Base-by-base conservation (phyloP, 805 yeast genomes). In the Scheffersomyces stipitis region DNA sequence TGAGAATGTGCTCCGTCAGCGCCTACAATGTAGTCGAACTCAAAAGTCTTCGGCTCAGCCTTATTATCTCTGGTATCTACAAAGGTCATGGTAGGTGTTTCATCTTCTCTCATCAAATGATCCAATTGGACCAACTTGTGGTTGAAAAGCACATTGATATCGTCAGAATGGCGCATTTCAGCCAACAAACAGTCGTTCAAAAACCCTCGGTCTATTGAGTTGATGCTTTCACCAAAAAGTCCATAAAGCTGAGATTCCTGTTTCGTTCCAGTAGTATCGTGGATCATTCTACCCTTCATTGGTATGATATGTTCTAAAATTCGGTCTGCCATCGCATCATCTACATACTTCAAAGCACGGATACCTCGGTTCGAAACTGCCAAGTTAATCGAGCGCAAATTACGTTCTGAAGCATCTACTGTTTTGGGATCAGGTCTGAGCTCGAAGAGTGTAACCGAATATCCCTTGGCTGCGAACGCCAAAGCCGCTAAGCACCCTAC, bases 261-360 rank as follows among this genome's bases (percentile, higher is more conserved):
- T 15, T 61, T 58, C 7, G 48, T 45, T 0, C 95, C 96, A 9
- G 69, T 50, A 10, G 62, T 33, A 37, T 82, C 83, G 58, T 90
- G 97, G 40, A 90, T 80, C 96, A 89, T 88, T 29, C 97, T 69
- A 2, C 96, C 96, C 28, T 75, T 64, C 91, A 90, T 86, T 2
- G 96, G 96, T 17, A 86, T 83, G 16, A 86, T 75, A 28, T 76
- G 75, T 22, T 67, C 61, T 42, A 84, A 52, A 2, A 88, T 71
- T 17, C 80, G 53, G 0, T 64, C 58, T 9, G 83, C 78, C 68
- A 88, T 68, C 10, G 64, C 71, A 1, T 62, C 56, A 53, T 84
- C 89, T 9, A 89, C 80, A 33, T 69, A 72, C 38, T 70, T 62
- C 53, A 90, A 60, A 0, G 96, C 84, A 18, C 72, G 63, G 37